phyloP scores from a whole-genome alignment of 1,139 yeast genomes.

The Hansenula anomala region DNA sequence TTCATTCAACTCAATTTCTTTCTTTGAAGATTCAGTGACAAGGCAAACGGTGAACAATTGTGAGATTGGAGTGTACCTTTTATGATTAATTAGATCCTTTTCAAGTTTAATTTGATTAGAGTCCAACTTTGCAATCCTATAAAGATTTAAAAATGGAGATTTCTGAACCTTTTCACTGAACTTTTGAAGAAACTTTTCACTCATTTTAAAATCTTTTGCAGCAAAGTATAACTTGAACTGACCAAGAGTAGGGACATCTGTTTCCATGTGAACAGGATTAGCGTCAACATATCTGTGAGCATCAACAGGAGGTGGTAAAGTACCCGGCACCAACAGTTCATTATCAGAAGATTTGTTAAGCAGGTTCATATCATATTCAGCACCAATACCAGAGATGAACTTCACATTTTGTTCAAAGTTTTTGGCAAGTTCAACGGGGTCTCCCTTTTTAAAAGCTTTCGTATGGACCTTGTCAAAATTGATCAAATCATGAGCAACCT shows the following conservation, averaged over 20 bases:
- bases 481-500: slow-evolving; percentile 31
- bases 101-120: too few relatives aligned
- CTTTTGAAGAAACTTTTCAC: neutral
- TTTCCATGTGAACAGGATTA: slow-evolving; percentile 18
- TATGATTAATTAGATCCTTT: too few relatives aligned
- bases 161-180: neutral
- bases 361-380: slow-evolving; percentile 22
- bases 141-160: too few relatives aligned
- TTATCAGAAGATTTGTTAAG: neutral
- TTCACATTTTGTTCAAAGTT: slow-evolving; percentile 27
- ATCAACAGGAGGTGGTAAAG: slow-evolving; percentile 4
- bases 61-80: too few relatives aligned
- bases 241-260: slow-evolving; percentile 26
- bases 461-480: slow-evolving; percentile 25
- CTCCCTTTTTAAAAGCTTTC: slow-evolving; percentile 25
- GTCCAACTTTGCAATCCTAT: too few relatives aligned
- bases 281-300: slow-evolving; percentile 3
- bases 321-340: slow-evolving; percentile 10
- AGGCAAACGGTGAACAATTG: slow-evolving; percentile 6
- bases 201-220: slow-evolving; percentile 19
- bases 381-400: slow-evolving; percentile 32
- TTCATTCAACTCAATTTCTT: slow-evolving; percentile 24
- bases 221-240: slow-evolving; percentile 26
- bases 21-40: slow-evolving; percentile 9
- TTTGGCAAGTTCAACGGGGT: slow-evolving; percentile 27